A percentile compares a stretch with the other conserved stretches of the same genome.
Conservation (phyloP, 352 stramenopile species). For the Nannochloropsis limnetica region DNA sequence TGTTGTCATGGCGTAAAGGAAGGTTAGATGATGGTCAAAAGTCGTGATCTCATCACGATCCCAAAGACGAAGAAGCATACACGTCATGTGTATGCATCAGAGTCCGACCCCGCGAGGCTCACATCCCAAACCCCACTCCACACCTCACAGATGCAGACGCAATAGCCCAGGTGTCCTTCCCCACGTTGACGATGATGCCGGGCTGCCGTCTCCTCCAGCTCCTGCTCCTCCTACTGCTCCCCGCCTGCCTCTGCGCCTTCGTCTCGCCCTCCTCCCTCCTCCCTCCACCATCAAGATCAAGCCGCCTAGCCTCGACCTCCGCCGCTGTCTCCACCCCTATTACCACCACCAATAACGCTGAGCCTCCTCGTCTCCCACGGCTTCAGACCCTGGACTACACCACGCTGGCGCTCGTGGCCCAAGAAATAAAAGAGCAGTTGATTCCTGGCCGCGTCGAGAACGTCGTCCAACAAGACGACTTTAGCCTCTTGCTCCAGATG, state of each 20-base stretch:
- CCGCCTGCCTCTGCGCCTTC: not conserved
- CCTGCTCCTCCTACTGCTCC: not conserved
- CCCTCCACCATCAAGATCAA: conserved; percentile 13
- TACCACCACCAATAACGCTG: not conserved
- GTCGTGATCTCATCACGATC: not conserved
- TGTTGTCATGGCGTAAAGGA: not conserved
- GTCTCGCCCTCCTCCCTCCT: not conserved
- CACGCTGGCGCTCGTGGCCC: not conserved
- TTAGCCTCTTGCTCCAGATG: conserved; percentile 30
- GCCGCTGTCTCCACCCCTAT: not conserved
- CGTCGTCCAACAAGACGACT: conserved; percentile 7
- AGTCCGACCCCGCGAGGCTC: not conserved
- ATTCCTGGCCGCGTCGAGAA: conserved; percentile 26
- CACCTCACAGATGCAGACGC: not conserved
- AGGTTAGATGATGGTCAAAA: not conserved
- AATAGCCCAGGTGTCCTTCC: not conserved
- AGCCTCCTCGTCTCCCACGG: not conserved
- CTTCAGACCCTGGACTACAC: conserved; percentile 4
- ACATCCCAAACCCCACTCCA: not conserved
- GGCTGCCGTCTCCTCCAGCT: not conserved
- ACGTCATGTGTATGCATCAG: not conserved
- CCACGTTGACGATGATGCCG: not conserved
- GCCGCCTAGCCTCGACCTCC: not conserved
- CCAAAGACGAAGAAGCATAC: too few relatives aligned
- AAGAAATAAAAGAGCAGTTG: not conserved